Evolutionary conservation across 202 grass and related monocot genomes (phyloP), one percentile per base, ranked within the genome.

Genomic region (Alloteropsis angusta): DNA sequence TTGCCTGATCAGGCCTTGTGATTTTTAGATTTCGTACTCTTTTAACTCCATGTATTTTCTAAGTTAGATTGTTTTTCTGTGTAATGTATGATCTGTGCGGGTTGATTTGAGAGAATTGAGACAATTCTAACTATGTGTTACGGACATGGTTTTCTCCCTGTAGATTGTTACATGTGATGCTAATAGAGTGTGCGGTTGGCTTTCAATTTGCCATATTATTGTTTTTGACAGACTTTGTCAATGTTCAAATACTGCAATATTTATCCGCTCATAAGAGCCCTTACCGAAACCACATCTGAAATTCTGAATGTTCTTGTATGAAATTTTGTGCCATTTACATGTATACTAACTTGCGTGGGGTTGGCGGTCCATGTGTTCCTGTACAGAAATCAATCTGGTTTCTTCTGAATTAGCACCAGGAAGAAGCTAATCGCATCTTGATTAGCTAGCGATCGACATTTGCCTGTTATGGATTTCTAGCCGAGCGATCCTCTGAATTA

Each of bases 31-130:
- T 68, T 50, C 4, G 45, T 50, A 32, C 46, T 41, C 30, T 43
- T 83, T 81, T 65, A 56, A 32, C 38, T 26, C 42, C 32, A 75
- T 72, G 65, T 83, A 84, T 80, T 88, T 39, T 57, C 23, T 75
- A 78, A 76, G 85, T 83, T 92, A 82, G 75, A 48, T 65, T 83
- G 85, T 45, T 65, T 69, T 82, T 26, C 37, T 5, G 41, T 85
- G 55, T 76, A 58, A 85, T 82, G 72, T 88, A 83, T 88, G 78
- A 66, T 88, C 55, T 84, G 61, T 41, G 10, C 0, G 17, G 58
- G 76, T 88, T 89, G 62, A 70, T 79, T 87, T 58, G 55, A 58
- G 7, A 41, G 4, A 58, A 28, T 74, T 69, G 78, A 47, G 78
- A 74, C 53, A 59, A 62, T 72, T 82, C 49, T 85, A 77, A 88